Percentiles rank a stretch among this genome's conserved stretches.
Evolutionary conservation across 768 basidiomycete species (phyloP).

Genomic region (Suillus subaureus): DNA sequence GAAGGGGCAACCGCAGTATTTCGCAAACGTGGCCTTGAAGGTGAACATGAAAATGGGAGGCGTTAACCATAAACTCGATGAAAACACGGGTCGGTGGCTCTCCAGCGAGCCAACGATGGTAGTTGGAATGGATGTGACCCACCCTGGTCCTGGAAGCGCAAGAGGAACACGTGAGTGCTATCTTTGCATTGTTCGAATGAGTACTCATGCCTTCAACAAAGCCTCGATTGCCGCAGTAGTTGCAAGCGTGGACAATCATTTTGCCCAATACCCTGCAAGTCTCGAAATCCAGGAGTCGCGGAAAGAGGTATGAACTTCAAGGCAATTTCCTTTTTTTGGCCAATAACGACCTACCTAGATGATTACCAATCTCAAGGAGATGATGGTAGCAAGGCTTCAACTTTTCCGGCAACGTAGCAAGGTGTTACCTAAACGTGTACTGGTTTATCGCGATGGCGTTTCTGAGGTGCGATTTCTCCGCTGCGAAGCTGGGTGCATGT

Average conservation of each 20-base stretch:
- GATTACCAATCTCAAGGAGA: constrained; percentile 48
- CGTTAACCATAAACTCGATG: constrained; percentile 50
- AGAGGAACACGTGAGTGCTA: constrained; percentile 42
- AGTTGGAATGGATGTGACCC: constrained; percentile 69
- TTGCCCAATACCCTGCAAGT: constrained; percentile 53
- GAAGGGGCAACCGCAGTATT: constrained; percentile 55
- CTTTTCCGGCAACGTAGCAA: constrained; percentile 40
- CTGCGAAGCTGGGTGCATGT: background rate
- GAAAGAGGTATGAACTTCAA: constrained; percentile 60
- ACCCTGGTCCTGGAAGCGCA: constrained; percentile 75
- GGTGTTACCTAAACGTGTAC: constrained; percentile 44
- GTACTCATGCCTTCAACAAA: constrained; percentile 12
- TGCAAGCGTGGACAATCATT: constrained; percentile 45
- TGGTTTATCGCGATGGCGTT: constrained; percentile 76
- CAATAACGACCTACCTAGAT: constrained; percentile 32
- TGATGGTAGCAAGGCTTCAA: constrained; percentile 51
- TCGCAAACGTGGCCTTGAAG: constrained; percentile 57
- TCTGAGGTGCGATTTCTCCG: constrained; percentile 56
- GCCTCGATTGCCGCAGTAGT: constrained; percentile 58
- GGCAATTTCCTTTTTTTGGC: background rate
- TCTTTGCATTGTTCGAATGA: background rate
- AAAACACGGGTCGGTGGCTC: constrained; percentile 41
- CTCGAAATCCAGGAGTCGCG: constrained; percentile 54
- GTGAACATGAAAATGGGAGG: constrained; percentile 60
- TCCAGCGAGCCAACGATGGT: constrained; percentile 48